Evolutionary conservation across 768 basidiomycete genomes (phyloP).

Genomic region (Termitomyces sp.): DNA sequence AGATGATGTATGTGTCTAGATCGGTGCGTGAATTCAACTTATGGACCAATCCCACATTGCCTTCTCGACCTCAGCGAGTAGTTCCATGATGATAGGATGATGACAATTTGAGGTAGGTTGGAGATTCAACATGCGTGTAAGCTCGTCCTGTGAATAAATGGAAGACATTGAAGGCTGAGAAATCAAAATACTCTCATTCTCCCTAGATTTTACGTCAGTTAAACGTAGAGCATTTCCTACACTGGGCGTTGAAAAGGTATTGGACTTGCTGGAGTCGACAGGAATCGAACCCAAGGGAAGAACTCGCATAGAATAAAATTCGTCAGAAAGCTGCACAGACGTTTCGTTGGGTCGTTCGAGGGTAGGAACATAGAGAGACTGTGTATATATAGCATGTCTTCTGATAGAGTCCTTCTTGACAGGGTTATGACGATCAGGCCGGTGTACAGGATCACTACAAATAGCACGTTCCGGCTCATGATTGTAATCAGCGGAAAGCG

Average conservation of each 20-base stretch:
- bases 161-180: slow-evolving; percentile 17
- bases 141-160: slow-evolving; percentile 16
- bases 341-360: slow-evolving; percentile 9
- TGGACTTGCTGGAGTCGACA: not conserved
- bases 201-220: slow-evolving; percentile 5
- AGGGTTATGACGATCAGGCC: slow-evolving; percentile 4
- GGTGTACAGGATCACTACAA: slow-evolving; percentile 7
- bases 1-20: not conserved
- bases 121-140: not conserved
- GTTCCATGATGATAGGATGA: slow-evolving; percentile 24
- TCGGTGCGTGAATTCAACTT: not conserved
- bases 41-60: slow-evolving; percentile 26
- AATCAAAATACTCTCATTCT: not conserved
- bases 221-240: slow-evolving; percentile 3
- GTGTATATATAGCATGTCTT: slow-evolving; percentile 34
- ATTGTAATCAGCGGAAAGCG: slow-evolving; percentile 13
- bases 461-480: not conserved
- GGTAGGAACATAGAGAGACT: slow-evolving; percentile 21
- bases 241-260: not conserved
- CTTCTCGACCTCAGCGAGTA: slow-evolving; percentile 28
- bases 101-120: not conserved
- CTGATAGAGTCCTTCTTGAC: slow-evolving; percentile 14
- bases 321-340: not conserved
- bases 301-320: not conserved
- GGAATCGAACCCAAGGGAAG: slow-evolving; percentile 7